Evolutionary conservation across 163 green algal species (phyloP).

Genomic region (Coccomyxa subellipsoidea): DNA sequence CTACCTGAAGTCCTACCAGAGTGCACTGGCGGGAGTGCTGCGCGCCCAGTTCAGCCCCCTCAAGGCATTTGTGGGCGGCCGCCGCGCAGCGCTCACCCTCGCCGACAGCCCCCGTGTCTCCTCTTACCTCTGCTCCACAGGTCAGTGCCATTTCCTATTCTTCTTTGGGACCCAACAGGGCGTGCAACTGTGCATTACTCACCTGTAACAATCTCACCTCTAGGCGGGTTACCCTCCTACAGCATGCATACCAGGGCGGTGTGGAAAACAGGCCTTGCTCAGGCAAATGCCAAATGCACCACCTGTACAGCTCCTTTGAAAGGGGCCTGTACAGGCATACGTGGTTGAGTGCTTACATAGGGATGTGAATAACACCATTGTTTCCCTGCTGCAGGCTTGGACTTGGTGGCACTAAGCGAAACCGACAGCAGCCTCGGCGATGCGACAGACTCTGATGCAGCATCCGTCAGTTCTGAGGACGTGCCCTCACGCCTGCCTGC

Average conservation of each 20-base stretch:
- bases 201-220: no score
- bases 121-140: not conserved
- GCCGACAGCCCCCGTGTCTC: not conserved
- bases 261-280: no score
- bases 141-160: not conserved
- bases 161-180: not conserved
- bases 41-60: not conserved
- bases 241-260: no score
- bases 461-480: not conserved
- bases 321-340: not conserved
- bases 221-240: no score
- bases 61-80: not conserved
- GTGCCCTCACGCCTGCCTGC: not conserved
- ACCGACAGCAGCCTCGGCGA: not conserved
- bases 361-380: not conserved
- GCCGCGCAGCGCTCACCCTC: not conserved
- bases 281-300: no score
- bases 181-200: no score
- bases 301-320: not conserved
- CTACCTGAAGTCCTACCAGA: constrained; percentile 4
- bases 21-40: not conserved
- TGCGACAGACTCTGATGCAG: not conserved
- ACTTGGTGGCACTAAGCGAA: not conserved
- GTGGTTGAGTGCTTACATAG: not conserved
- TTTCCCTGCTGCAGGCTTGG: not conserved